Evolutionary conservation across 257 asterid genomes (phyloP), one percentile per base, ranked within the genome.

Genomic region (Galeopsis tetrahit): DNA sequence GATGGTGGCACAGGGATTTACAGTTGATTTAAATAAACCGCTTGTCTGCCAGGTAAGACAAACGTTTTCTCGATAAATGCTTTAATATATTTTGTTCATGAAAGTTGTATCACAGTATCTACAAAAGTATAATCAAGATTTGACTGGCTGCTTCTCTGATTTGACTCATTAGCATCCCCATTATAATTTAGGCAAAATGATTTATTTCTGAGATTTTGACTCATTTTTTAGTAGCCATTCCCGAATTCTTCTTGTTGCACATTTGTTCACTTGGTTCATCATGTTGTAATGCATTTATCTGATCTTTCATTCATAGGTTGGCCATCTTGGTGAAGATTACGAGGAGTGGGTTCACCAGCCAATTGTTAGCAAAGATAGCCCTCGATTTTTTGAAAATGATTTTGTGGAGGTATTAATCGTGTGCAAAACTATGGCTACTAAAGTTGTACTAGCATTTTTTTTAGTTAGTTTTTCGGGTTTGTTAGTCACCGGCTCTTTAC

Each of bases 301-400:
- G 51, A 67, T 49, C 53, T 62, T 75, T 51, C 44, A 11, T 57
- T 51, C 44, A 11, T 57, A 93, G 98, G 98, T 94, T 76, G 97
- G 98, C 68, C 91, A 91, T 88, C 98, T 94, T 71, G 93, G 92
- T 43, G 95, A 94, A 74, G 82, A 75, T 36, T 94, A 94, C 82
- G 91, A 94, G 75, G 96, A 89, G 65, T 94, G 98, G 98, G 90
- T 89, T 80, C 98, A 94, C 84, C 96, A 89, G 89, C 97, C 97
- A 43, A 89, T 94, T 55, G 92, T 84, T 11, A 78, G 87, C 82
- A 94, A 81, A 77, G 95, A 89, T 81, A 90, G 97, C 79, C 98
- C 98, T 51, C 85, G 96, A 38, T 94, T 91, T 78, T 94, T 94
- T 43, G 86, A 79, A 79, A 94, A 88, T 78, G 90, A 85, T 71